Conservation (phyloP, 352 stramenopile species). For the Chrysophaeum taylorii region DNA sequence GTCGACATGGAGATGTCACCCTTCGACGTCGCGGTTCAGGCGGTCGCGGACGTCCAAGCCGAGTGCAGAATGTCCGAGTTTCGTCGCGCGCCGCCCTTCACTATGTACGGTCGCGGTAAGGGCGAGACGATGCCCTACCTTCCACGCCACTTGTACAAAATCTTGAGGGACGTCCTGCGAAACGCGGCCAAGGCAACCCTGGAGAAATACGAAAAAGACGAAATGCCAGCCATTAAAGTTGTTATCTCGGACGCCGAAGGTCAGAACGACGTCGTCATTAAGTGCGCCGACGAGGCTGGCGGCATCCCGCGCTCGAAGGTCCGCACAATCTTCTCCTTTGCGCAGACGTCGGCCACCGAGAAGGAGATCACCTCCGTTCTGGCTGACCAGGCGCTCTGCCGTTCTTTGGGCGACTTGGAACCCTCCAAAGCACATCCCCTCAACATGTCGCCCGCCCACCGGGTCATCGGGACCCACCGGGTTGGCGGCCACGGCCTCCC, state of each 20-base stretch:
- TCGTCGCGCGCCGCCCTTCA: not conserved
- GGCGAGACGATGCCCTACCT: constrained; percentile 37
- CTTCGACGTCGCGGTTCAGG: constrained; percentile 1
- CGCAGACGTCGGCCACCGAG: constrained; percentile 34
- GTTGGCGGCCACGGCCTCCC: constrained; percentile 33
- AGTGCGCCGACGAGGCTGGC: constrained; percentile 48
- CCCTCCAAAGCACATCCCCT: not conserved
- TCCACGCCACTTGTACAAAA: constrained; percentile 58
- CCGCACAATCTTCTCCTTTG: constrained; percentile 49
- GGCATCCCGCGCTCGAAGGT: constrained; percentile 45
- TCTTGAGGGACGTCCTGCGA: constrained; percentile 53
- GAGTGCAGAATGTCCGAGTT: not conserved
- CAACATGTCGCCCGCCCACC: too few relatives aligned
- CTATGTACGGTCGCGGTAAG: not conserved
- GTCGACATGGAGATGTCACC: not conserved
- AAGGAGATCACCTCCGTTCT: constrained; percentile 9
- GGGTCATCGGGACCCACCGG: too few relatives aligned
- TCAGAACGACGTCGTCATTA: constrained; percentile 51
- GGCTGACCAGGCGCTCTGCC: not conserved
- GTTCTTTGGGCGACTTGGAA: not conserved
- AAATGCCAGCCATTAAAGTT: constrained; percentile 30
- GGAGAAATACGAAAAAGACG: not conserved
- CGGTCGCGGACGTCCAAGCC: constrained; percentile 1
- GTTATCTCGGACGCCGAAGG: constrained; percentile 45
- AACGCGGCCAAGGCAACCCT: constrained; percentile 44